Evolutionary conservation across 163 green algal genomes (phyloP), one percentile per base, ranked within the genome.

Genomic region (Scenedesmus sp.): DNA sequence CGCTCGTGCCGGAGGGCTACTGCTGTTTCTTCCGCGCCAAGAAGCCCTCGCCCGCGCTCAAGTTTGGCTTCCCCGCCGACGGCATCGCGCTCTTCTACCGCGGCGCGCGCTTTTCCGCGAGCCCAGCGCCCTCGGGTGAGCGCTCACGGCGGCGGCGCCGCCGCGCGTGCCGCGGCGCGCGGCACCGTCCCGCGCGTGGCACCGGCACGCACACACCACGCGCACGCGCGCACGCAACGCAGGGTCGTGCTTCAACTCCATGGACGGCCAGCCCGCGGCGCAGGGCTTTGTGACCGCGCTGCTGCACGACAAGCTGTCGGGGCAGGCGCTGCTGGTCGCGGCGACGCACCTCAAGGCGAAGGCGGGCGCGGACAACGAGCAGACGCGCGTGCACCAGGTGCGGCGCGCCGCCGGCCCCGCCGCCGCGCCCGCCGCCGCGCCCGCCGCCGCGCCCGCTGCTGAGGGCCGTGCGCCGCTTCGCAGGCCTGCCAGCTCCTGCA

Each of bases 301-400:
- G 62, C 56, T 92, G 34, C 42, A 77, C 29, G 80, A 94, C 71
- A 70, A 64, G 33, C 28, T 39, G 28, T 57, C 54, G 26, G 64
- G 34, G 57, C 44, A 36, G 18, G 17, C 66, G 29, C 44, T 95
- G 50, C 42, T 95, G 33, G 74, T 92, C 28, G 90, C 87, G 10
- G 90, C 77, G 26, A 93, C 89, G 6, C 91, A 95, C 78, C 80
- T 95, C 4, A 95, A 95, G 65, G 91, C 91, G 42, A 95, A 95
- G 77, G 86, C 81, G 26, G 88, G 87, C 15, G 65, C 56, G 3
- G 82, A 85, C n/a, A 87, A 88, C 64, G 89, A 92, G 36, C 63
- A 80, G n/a, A 80, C 83, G 24, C 80, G 89, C 2, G 28, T 72
- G 10, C 36, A 63, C 28, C 85, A 92, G 83, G 85, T 88, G 60